Evolutionary conservation across 2,329 filamentous ascomycete genomes (phyloP).

Genomic region (Penicillium brevicompactum): DNA sequence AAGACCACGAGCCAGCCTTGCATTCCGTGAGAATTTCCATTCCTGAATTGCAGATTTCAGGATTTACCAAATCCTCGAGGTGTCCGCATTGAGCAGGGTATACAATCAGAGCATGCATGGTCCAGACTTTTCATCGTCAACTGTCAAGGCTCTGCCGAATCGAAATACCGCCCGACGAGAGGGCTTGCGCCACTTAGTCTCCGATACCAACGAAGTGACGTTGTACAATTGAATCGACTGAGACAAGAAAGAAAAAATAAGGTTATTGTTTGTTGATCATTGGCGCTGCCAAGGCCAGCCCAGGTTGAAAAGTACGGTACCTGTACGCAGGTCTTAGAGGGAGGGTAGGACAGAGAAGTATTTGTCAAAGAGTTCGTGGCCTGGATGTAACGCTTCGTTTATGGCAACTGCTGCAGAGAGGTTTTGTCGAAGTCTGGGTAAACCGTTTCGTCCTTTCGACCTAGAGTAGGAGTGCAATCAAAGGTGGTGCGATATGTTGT

Average conservation of each 20-base stretch:
- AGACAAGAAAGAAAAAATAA: neutral
- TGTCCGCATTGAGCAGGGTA: neutral
- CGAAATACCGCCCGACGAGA: neutral
- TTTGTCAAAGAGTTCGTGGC: neutral
- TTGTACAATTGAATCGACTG: neutral
- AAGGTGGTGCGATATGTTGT: neutral
- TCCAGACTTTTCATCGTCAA: neutral
- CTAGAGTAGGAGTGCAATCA: neutral
- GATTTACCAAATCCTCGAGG: too few relatives aligned
- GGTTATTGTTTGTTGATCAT: neutral
- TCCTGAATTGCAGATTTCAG: too few relatives aligned
- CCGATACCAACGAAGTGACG: neutral
- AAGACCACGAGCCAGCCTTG: too few relatives aligned
- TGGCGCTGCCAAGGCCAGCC: neutral
- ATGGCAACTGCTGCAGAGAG: neutral
- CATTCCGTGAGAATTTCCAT: too few relatives aligned
- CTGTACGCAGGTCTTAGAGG: neutral
- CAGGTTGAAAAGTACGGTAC: neutral
- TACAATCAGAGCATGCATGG: neutral
- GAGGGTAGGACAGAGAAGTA: neutral
- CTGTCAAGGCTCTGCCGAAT: neutral
- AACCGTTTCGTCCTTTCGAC: neutral
- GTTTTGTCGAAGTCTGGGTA: neutral
- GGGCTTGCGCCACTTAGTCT: neutral
- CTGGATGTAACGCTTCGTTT: neutral